A percentile compares a stretch with the other conserved stretches of the same genome.
phyloP scores from a whole-genome alignment of 2,329 filamentous ascomycete species.

The Rhinocladiella mackenziei region DNA sequence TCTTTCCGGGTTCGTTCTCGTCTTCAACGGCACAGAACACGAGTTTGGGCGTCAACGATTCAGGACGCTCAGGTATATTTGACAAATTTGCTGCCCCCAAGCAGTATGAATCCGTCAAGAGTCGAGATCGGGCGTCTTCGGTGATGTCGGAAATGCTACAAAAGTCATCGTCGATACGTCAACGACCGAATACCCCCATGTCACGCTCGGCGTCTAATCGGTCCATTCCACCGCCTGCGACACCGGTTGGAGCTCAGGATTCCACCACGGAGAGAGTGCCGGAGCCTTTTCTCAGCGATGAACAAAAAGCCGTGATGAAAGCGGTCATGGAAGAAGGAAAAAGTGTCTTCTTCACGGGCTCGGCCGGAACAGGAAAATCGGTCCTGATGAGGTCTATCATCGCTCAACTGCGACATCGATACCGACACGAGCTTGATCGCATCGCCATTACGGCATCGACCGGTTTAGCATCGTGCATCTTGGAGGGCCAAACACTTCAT shows the following conservation, averaged over 20 bases:
- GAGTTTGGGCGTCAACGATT: too few relatives aligned
- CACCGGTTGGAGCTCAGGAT: constrained; percentile 10
- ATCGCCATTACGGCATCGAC: constrained; percentile 94
- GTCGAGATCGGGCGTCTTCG: constrained; percentile 8
- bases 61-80: constrained; percentile 1
- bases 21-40: too few relatives aligned
- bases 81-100: constrained; percentile 9
- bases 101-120: constrained; percentile 2
- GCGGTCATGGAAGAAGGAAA: constrained; percentile 74
- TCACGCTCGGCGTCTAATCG: constrained; percentile 13
- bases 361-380: constrained; percentile 93
- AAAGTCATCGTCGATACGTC: constrained; percentile 12
- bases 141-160: constrained; percentile 23
- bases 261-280: constrained; percentile 35
- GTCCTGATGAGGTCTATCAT: constrained; percentile 94
- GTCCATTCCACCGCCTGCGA: constrained; percentile 2
- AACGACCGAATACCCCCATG: constrained; percentile 7
- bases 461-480: constrained; percentile 91
- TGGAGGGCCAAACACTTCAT: constrained; percentile 91
- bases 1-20: constrained; percentile 53
- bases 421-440: constrained; percentile 70
- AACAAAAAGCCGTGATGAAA: constrained; percentile 79
- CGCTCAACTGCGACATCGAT: constrained; percentile 70
- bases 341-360: constrained; percentile 97
- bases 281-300: constrained; percentile 60